Evolutionary conservation across 495 filamentous ascomycete species (phyloP).

Genomic region (Neurospora sp.): DNA sequence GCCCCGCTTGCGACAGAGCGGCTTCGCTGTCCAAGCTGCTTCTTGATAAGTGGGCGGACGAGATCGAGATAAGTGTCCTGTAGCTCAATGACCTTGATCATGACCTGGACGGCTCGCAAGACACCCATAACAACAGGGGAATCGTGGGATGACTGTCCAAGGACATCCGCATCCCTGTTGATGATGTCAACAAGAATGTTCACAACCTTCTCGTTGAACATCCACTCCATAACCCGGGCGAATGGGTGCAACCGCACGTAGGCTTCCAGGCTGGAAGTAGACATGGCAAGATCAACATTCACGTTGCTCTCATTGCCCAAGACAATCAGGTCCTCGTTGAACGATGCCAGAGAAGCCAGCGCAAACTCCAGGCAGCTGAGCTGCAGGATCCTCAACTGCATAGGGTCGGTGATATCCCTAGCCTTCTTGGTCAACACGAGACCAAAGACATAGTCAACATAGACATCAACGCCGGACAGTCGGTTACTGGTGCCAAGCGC

Average conservation of each 20-base stretch:
- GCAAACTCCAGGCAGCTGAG: conserved; percentile 74
- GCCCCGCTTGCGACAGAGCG: conserved; percentile 55
- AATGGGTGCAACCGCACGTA: conserved; percentile 89
- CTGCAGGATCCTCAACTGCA: conserved; percentile 59
- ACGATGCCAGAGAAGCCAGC: conserved; percentile 59
- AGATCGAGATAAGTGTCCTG: conserved; percentile 88
- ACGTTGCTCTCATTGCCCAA: conserved; percentile 67
- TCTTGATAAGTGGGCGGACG: conserved; percentile 63
- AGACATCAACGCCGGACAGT: conserved; percentile 80
- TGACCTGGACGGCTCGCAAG: conserved; percentile 64
- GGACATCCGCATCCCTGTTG: conserved; percentile 56
- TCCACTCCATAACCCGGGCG: conserved; percentile 88
- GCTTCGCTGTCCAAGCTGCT: conserved; percentile 18
- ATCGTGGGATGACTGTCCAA: conserved; percentile 55
- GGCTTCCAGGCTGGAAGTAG: conserved; percentile 54
- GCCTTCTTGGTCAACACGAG: conserved; percentile 55
- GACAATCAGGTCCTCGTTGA: conserved; percentile 85
- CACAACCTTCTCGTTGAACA: conserved; percentile 88
- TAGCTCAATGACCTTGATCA: conserved; percentile 68
- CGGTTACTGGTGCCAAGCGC: conserved; percentile 68
- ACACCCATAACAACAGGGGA: conserved; percentile 69
- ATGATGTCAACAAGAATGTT: conserved; percentile 64
- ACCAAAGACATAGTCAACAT: conserved; percentile 80
- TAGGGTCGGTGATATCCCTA: conserved; percentile 47
- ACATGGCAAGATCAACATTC: conserved; percentile 60